Percentiles rank a stretch among this genome's conserved stretches.
Evolutionary conservation across 352 stramenopile genomes (phyloP).

Genomic region (Globisporangium irregulare): DNA sequence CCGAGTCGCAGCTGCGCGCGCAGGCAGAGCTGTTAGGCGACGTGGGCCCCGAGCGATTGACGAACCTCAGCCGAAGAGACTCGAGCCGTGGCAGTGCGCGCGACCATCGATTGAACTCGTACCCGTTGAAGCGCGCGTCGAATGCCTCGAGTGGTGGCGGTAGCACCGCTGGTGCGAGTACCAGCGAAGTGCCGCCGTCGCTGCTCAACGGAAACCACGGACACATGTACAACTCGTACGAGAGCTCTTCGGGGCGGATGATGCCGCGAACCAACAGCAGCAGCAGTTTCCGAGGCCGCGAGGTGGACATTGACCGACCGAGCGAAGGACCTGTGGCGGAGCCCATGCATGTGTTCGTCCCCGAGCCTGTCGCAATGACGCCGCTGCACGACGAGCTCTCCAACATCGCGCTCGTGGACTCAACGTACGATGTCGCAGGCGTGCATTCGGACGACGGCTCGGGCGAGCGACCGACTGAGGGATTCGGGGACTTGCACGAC

Average conservation of each 20-base stretch:
- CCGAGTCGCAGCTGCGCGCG: slow-evolving; percentile 65
- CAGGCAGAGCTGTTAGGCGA: slow-evolving; percentile 65
- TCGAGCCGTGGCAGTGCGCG: slow-evolving; percentile 20
- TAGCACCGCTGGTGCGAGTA: slow-evolving; percentile 16
- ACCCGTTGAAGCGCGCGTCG: slow-evolving; percentile 47
- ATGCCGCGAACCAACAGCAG: slow-evolving; percentile 31
- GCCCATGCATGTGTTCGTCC: neutral
- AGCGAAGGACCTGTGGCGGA: slow-evolving; percentile 8
- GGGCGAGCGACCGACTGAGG: slow-evolving; percentile 29
- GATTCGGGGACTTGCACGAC: slow-evolving; percentile 36
- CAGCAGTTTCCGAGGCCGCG: slow-evolving; percentile 37
- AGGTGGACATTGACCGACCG: slow-evolving; percentile 36
- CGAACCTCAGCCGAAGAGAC: slow-evolving; percentile 24
- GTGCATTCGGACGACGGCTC: slow-evolving; percentile 42
- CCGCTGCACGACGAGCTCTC: slow-evolving; percentile 44
- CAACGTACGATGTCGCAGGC: slow-evolving; percentile 38
- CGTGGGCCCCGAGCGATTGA: slow-evolving; percentile 42
- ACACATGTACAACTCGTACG: slow-evolving; percentile 42
- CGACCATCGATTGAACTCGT: slow-evolving; percentile 65
- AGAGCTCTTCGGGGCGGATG: slow-evolving; percentile 14
- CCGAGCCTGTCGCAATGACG: slow-evolving; percentile 24
- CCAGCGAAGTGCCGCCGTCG: slow-evolving; percentile 18
- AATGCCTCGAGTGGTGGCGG: slow-evolving; percentile 13
- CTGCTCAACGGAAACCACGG: slow-evolving; percentile 20
- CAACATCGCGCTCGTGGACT: slow-evolving; percentile 45